Evolutionary conservation across 805 yeast genomes (phyloP), one percentile per base, ranked within the genome.

Genomic region (Pichia deserticola): DNA sequence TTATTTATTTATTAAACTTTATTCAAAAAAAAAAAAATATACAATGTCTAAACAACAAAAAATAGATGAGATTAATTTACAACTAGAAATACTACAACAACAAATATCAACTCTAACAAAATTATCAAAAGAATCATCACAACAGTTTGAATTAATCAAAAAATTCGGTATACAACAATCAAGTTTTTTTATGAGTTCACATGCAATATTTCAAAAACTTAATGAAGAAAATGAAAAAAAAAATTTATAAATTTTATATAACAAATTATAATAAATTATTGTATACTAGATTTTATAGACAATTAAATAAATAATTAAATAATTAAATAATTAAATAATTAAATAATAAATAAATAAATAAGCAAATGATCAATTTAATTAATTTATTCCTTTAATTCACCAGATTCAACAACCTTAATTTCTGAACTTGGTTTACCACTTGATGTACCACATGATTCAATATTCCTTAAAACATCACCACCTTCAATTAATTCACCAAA

Each of bases 401-500:
- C 87, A 60, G 74, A 73, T 61, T 75, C 74, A 62, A 76, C 77
- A 57, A 78, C 75, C 64, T 75, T 72, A 53, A 84, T 72, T 62
- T 72, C 74, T 56, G 74, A 71, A 51, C 58, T 67, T 60, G 82
- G 72, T 55, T 76, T 62, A 66, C 83, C 81, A 49, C 75, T 67
- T 62, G 65, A 63, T 46, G 81, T 70, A 58, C 83, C 83, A 54
- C 74, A 69, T 65, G 75, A 64, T 79, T 89, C 97, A 63, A 89
- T 77, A 77, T 82, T 82, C 89, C 85, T 84, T 71, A 92, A 92
- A 60, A 88, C 72, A 41, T 66, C 69, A 64, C 70, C 72, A 63
- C 89, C 89, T 49, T 81, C 82, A 53, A 73, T 66, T 48, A 83
- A 87, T 72, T 83, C 88, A 68, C 89, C 89, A 57, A 82, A 83